Evolutionary conservation across 768 basidiomycete species (phyloP), one percentile per base, ranked within the genome.

Genomic region (Auricularia sp.): DNA sequence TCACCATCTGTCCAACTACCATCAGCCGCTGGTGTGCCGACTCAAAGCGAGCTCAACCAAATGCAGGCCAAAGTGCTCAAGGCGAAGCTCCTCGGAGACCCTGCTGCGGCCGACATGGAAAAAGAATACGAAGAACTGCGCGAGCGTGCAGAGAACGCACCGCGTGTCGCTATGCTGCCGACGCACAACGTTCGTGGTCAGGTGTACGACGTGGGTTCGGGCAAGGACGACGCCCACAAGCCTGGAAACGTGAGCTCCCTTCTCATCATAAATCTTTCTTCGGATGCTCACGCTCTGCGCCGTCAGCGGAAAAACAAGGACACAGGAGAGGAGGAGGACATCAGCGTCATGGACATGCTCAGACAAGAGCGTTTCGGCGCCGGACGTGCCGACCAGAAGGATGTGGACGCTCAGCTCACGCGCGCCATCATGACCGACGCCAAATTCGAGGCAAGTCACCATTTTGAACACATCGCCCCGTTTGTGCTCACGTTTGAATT

Each of bases 1-100:
- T 8, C 58, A 29, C 43, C 64, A 0, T 62, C 66, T 3, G 69
- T 67, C 8, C 66, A 67, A 34, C 75, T 72, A 10, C 65, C 78
- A 61, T 70, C 74, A 1, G 69, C 73, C 18, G 71, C 70, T 14
- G 56, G 56, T 29, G 56, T 59, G 2, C 56, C 56, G 3, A 33
- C 23, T 8, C 56, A 59, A 34, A 59, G 56, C 56, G 90, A 89
- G 16, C 77, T 98, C 58, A 98, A 99, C 74, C 90, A 86, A 71
- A 76, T 99, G 1, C 96, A 99, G 74, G 96, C 96, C 3, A 88
- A 88, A 68, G 94, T 97, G 1, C 77, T 99, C 8, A 87, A 92
- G 42, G 95, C 97, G 3, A 95, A 90, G 72, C 80, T 99, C 36
- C 89, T 90, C 82, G 86, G 83, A 36, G 81, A 84, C n/a, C 80